Evolutionary conservation across 106 monocot species (phyloP).

Genomic region (Vanilla planifolia): DNA sequence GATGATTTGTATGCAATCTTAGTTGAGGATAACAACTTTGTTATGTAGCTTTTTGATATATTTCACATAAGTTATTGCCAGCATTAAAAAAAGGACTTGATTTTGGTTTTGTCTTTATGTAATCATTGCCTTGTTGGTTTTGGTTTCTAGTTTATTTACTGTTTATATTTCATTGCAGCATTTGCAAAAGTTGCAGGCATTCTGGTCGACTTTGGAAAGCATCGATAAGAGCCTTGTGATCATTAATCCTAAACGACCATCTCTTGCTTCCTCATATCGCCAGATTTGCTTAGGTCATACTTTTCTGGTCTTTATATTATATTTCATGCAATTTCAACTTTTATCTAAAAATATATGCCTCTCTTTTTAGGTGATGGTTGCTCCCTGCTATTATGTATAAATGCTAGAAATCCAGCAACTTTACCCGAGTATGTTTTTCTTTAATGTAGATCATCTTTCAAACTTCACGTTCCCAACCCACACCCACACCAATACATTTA

Average conservation of each 20-base stretch:
- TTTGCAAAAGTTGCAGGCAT: slow-evolving; percentile 42
- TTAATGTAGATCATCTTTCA: background rate
- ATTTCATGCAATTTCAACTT: background rate
- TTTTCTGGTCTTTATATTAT: background rate
- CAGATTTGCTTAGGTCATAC: slow-evolving; percentile 30
- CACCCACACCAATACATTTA: too few relatives aligned
- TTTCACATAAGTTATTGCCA: too few relatives aligned
- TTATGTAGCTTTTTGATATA: too few relatives aligned
- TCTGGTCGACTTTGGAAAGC: slow-evolving; percentile 44
- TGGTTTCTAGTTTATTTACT: background rate
- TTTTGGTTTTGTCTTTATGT: too few relatives aligned
- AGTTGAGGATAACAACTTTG: too few relatives aligned
- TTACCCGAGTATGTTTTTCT: slow-evolving; percentile 39
- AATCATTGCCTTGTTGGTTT: too few relatives aligned
- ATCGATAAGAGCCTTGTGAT: slow-evolving; percentile 39
- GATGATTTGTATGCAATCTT: too few relatives aligned
- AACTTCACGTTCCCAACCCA: background rate
- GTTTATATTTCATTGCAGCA: slow-evolving; percentile 16
- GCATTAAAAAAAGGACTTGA: too few relatives aligned
- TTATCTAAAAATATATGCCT: slow-evolving; percentile 1
- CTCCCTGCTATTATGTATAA: slow-evolving; percentile 23
- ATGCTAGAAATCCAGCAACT: slow-evolving; percentile 23
- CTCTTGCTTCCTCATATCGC: slow-evolving; percentile 32
- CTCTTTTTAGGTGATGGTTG: slow-evolving; percentile 33
- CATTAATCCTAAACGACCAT: slow-evolving; percentile 27